Percentiles rank a stretch among this genome's conserved stretches.
Conservation (phyloP, 163 green algal species). For the Chlamydomonas reinhardtii region DNA sequence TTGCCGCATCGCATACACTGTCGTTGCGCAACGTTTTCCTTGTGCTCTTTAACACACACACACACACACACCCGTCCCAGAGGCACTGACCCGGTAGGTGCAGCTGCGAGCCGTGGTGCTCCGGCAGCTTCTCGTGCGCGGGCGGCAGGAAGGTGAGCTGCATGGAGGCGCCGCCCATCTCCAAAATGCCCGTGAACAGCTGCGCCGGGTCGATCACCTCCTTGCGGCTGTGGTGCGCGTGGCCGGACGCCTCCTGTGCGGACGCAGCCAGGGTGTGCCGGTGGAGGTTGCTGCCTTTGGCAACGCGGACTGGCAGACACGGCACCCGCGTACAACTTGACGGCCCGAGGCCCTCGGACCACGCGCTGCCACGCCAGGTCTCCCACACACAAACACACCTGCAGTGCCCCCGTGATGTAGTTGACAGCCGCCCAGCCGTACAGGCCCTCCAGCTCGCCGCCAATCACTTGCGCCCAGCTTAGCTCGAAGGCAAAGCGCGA, state of each 20-base stretch:
- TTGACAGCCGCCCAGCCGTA: constrained; percentile 85
- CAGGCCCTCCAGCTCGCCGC: constrained; percentile 76
- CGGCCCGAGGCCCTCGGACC: no score
- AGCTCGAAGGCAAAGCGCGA: constrained; percentile 67
- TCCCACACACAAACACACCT: constrained; percentile 54
- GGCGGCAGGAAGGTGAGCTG: constrained; percentile 77
- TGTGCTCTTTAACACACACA: no score
- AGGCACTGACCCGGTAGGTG: constrained; percentile 41
- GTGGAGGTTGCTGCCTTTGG: not conserved
- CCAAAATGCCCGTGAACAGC: constrained; percentile 69
- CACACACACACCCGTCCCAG: no score
- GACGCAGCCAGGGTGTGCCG: not conserved
- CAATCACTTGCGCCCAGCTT: constrained; percentile 68
- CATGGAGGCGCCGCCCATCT: constrained; percentile 82
- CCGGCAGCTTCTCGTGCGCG: constrained; percentile 14
- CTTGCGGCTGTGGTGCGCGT: constrained; percentile 56
- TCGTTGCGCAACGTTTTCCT: no score
- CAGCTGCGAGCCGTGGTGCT: constrained; percentile 37
- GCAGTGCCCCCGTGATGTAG: constrained; percentile 74
- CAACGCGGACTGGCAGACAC: no score
- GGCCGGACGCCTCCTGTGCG: constrained; percentile 46
- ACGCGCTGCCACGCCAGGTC: no score
- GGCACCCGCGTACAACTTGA: no score
- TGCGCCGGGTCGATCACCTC: constrained; percentile 36
- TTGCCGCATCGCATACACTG: no score